Base-by-base conservation (phyloP, 2,329 filamentous ascomycete species). In the Xylaria sp. region DNA sequence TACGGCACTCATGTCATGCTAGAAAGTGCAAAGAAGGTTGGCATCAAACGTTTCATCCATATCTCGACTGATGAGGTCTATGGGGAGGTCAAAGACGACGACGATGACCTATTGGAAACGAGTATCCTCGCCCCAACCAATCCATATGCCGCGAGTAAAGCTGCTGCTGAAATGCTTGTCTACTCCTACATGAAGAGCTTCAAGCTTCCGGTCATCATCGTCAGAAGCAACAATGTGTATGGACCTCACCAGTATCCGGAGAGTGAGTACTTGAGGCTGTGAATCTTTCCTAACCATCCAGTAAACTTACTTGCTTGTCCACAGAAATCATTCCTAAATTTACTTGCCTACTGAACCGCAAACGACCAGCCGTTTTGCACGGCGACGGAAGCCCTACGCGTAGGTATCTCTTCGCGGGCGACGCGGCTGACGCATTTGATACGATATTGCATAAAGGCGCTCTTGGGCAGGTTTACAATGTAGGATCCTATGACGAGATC, bases 1-100 rank as follows among this genome's bases (percentile, higher is more conserved):
- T 91, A 92, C 72, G 93, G 92, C 53, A 95, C 93, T n/a, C 92
- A 95, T 78, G 91, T 93, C 44, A 85, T 95, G 67, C 83, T 95
- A 9, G 93, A 96, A 80, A 90, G 90, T 75, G 90, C 91, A 59
- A 91, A 91, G 78, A 90, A 91, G 77, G 86, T 91, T 59, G 87
- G 87, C 40, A 85, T 95, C 77, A 88, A 86, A 73, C 86, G 90
- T 58, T 95, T 95, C 79, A 90, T 95, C 75, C 92, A 95, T 79
- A 89, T 95, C 71, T 93, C 91, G 10, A 95, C 93, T 1, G 93
- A 96, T 77, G 93, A 95, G 81, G 93, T 95, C 1, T 95, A 95
- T 74, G 93, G 93, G 49, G 92, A 95, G 78, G 91, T 93, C 67
- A 88, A 88, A 67, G 88, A 90, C 60, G 90, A 89, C 42, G 89